Base-by-base conservation (phyloP, 2,329 filamentous ascomycete species). In the Curvularia eragrostidis region DNA sequence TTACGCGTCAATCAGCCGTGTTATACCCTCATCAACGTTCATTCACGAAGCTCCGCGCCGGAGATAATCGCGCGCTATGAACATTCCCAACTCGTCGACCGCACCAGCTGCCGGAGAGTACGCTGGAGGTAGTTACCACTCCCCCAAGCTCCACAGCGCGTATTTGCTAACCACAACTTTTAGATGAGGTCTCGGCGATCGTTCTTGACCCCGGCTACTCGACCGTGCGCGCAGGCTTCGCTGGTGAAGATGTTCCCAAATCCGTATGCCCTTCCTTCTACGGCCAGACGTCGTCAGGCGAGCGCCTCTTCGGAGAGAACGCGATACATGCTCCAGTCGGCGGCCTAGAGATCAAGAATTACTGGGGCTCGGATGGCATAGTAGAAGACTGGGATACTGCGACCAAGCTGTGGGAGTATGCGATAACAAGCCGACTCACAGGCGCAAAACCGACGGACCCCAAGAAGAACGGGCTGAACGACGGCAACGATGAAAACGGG, bases 321-420 rank as follows among this genome's bases (percentile, higher is more conserved):
- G 88, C 89, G 65, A 89, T 97, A 62, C 87, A 91, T 72, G 87
- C 91, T 44, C 91, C 93, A 13, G 86, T 89, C 62, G 83, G 85
- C 52, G 85, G 89, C 59, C 84, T 96, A 66, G 91, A 97, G 67
- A 89, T 98, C 63, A 88, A 89, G 78, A 98, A 97, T 79, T 95
- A 96, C 65, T 96, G 97, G 86, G 89, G 88, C 71, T 85, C 86
- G 69, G 93, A 97, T 70, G 92, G 91, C 71, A 86, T 93, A 49
- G 95, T 99, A 47, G 91, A 97, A 77, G 93, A 99, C 77, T 99
- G 95, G 95, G 95, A 99, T 65, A 88, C 89, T 48, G 94, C 93
- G 26, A 85, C 91, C 59, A 89, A 89, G 75, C 81, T 98, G 54
- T 99, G 94, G 93, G 93, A 98, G 77, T 89, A 96, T 78, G 88